phyloP scores from a whole-genome alignment of 805 yeast species.

The Debaryomyces hansenii region DNA sequence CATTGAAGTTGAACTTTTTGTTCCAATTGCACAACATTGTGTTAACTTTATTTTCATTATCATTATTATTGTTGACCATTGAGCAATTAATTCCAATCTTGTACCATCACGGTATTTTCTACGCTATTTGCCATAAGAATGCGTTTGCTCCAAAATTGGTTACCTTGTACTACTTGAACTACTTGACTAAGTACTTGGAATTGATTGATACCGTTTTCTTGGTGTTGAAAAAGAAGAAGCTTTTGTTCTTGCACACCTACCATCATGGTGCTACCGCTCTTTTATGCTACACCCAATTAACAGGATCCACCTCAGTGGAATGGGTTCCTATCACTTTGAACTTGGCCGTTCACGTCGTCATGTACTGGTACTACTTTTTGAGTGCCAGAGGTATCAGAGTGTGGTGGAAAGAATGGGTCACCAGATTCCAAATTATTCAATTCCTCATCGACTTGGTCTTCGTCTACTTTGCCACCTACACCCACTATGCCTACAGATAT shows the following conservation, averaged over 20 bases:
- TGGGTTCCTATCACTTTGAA: slow-evolving; percentile 94
- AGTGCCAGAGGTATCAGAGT: slow-evolving; percentile 91
- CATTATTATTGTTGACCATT: slow-evolving; percentile 63
- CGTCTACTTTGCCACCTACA: slow-evolving; percentile 92
- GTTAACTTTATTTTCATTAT: slow-evolving; percentile 67
- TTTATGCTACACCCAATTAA: slow-evolving; percentile 88
- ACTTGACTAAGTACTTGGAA: slow-evolving; percentile 85
- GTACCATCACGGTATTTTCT: slow-evolving; percentile 71
- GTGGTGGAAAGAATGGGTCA: slow-evolving; percentile 99
- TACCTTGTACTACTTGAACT: slow-evolving; percentile 84
- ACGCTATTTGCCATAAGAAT: slow-evolving; percentile 72
- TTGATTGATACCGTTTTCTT: slow-evolving; percentile 88
- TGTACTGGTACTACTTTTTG: slow-evolving; percentile 97
- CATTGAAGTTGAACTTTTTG: slow-evolving; percentile 70
- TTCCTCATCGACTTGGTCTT: slow-evolving; percentile 85
- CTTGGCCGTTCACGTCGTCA: slow-evolving; percentile 89
- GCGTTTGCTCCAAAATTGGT: slow-evolving; percentile 87
- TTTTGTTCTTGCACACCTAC: slow-evolving; percentile 91
- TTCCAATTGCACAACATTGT: slow-evolving; percentile 85
- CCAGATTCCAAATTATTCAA: slow-evolving; percentile 92
- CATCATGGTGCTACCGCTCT: slow-evolving; percentile 99
- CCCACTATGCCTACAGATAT: slow-evolving; percentile 78
- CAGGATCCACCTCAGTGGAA: slow-evolving; percentile 85
- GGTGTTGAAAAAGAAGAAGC: slow-evolving; percentile 87
- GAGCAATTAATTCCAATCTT: slow-evolving; percentile 88